phyloP scores from a whole-genome alignment of 257 asterid genomes.

The Fraxinus excelsior region DNA sequence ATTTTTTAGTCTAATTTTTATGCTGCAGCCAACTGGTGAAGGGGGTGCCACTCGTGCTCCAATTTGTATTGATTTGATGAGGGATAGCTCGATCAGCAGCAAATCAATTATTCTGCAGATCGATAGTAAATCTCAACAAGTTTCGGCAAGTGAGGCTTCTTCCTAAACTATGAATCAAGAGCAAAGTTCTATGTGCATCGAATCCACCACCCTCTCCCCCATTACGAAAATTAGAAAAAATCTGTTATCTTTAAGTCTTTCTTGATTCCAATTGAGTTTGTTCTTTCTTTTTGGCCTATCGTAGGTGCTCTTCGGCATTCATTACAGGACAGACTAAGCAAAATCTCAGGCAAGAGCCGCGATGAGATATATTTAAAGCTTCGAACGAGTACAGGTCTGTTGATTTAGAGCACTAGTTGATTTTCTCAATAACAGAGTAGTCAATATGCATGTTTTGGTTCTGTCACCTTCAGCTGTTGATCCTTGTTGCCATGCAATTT shows the following conservation, averaged over 20 bases:
- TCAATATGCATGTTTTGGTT: conserved; percentile 2
- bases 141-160: conserved; percentile 78
- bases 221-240: background rate
- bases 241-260: conserved; percentile 7
- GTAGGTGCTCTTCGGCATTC: conserved; percentile 97
- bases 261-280: conserved; percentile 22
- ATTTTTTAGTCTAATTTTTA: background rate
- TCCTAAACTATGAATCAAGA: conserved; percentile 19
- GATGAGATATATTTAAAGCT: conserved; percentile 93
- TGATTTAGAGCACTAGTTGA: conserved; percentile 14
- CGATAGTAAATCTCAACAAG: conserved; percentile 89
- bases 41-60: conserved; percentile 99
- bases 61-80: conserved; percentile 78
- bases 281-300: conserved; percentile 25
- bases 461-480: conserved; percentile 7
- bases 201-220: conserved; percentile 8
- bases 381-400: conserved; percentile 93
- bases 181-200: conserved; percentile 1
- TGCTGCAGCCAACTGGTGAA: conserved; percentile 94
- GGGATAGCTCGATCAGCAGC: conserved; percentile 85
- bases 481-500: background rate
- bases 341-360: conserved; percentile 78
- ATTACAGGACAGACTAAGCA: conserved; percentile 86
- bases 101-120: conserved; percentile 84
- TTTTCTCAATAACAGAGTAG: background rate